phyloP scores from a whole-genome alignment of 176 grass and related monocot species.

The Calamus simplicifolius region DNA sequence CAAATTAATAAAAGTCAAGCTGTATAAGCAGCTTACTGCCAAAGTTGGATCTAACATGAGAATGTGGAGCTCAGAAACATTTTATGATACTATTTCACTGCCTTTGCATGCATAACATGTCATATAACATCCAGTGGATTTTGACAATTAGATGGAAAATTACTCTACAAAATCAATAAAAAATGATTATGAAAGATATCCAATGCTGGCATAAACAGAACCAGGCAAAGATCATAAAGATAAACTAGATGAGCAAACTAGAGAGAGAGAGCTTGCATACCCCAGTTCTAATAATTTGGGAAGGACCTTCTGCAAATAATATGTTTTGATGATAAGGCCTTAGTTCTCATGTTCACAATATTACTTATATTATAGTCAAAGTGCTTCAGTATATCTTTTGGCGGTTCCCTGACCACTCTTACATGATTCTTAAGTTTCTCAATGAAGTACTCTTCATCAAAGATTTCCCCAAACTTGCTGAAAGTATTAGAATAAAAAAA shows the following conservation, averaged over 20 bases:
- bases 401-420: slow-evolving; percentile 61
- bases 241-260: not conserved
- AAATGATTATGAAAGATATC: too few species aligned
- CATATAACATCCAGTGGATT: too few species aligned
- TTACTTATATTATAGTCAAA: slow-evolving; percentile 74
- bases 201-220: too few species aligned
- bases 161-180: too few species aligned
- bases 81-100: too few species aligned
- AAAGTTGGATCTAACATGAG: too few species aligned
- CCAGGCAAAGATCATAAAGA: too few species aligned
- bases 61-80: too few species aligned
- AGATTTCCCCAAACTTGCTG: slow-evolving; percentile 90
- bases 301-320: slow-evolving; percentile 80
- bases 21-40: too few species aligned
- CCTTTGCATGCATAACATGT: too few species aligned
- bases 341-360: slow-evolving; percentile 96
- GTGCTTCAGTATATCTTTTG: slow-evolving; percentile 43
- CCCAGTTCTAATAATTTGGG: slow-evolving; percentile 72
- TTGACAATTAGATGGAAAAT: too few species aligned
- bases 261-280: slow-evolving; percentile 33
- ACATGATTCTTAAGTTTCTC: slow-evolving; percentile 56
- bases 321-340: slow-evolving; percentile 61
- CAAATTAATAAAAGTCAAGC: too few species aligned
- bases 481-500: slow-evolving; percentile 27
- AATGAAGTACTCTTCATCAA: slow-evolving; percentile 86